Base-by-base conservation (phyloP, 1,139 yeast species). In the Chernovozyma sophiae-reginae region DNA sequence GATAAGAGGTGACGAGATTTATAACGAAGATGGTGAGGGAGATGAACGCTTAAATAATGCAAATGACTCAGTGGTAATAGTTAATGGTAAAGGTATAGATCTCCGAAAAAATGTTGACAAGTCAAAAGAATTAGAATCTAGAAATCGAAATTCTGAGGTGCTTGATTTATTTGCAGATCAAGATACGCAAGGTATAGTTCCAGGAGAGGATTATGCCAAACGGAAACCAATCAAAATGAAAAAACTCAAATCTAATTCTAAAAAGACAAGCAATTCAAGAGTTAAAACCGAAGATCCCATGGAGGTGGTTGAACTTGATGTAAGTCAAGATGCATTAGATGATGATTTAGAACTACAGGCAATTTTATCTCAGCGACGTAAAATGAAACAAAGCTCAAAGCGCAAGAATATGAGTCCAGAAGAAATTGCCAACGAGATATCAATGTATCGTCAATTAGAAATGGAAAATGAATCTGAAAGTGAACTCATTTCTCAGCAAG, bases 341-440 rank as follows among this genome's bases (percentile, higher is more conserved):
- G 73, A 68, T 3, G 66, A 58, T 11, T 44, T 42, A 1, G 84
- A 79, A 33, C 52, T 82, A 13, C 75, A 72, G 35, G 52, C 54
- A 0, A 43, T 66, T 0, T 53, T 81, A 33, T 57, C 68, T 1
- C 42, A 45, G 12, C 68, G 65, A 33, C 62, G 87, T 43, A 47
- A 61, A 18, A 51, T 58, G 35, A 67, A 62, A 20, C 74, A 65
- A 33, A 60, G 55, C 44, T 46, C 47, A 10, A 52, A 56, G 30
- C 45, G 54, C 14, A 49, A 50, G 32, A 48, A 46, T 25, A 36
- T 62, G 42, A 65, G 63, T 3, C 68, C 76, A 3, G 79, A 74
- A 41, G 71, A 76, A 14, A 52, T 77, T 10, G 81, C 77, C 0
- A 44, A 50, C 16, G 77, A 76, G 38, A 64, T 76, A 14, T 54